Conservation (phyloP, 1,139 yeast species). For the Sugiyamaella novakii region DNA sequence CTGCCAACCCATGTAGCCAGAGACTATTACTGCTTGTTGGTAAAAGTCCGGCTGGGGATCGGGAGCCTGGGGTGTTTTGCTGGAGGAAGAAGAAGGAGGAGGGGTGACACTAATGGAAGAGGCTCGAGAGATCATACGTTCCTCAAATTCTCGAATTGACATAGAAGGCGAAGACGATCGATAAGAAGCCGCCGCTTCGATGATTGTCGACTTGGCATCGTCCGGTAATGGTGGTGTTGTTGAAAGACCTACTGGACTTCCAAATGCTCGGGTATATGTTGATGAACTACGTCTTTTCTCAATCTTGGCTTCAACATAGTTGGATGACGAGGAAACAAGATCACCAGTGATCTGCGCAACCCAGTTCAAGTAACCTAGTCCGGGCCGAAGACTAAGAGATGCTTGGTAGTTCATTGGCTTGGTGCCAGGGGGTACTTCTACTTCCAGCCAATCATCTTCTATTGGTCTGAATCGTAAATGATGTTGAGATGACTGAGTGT, state of each 20-base stretch:
- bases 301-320: slow-evolving; percentile 27
- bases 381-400: slow-evolving; percentile 18
- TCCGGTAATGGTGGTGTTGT: neutral
- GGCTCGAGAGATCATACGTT: neutral
- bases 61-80: neutral
- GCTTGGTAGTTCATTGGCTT: slow-evolving; percentile 20
- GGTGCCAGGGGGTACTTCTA: slow-evolving; percentile 18
- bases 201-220: neutral
- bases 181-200: neutral
- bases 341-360: slow-evolving; percentile 33
- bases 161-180: neutral
- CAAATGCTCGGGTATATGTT: no score
- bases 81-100: slow-evolving; percentile 1
- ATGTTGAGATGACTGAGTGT: slow-evolving; percentile 25
- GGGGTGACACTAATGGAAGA: neutral
- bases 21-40: slow-evolving; percentile 33
- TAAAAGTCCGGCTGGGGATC: slow-evolving; percentile 28
- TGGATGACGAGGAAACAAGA: slow-evolving; percentile 31
- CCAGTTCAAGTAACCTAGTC: slow-evolving; percentile 27
- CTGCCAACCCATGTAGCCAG: slow-evolving; percentile 35
- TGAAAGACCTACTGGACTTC: neutral
- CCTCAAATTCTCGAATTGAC: slow-evolving; percentile 8
- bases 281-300: slow-evolving; percentile 9
- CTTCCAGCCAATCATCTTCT: slow-evolving; percentile 38
- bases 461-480: slow-evolving; percentile 30